These are phyloP conservation scores for Kluyveromyces dobzhanskii DNA, from an alignment of 805 yeast genomes.

Conservation along the genomic window DNA sequence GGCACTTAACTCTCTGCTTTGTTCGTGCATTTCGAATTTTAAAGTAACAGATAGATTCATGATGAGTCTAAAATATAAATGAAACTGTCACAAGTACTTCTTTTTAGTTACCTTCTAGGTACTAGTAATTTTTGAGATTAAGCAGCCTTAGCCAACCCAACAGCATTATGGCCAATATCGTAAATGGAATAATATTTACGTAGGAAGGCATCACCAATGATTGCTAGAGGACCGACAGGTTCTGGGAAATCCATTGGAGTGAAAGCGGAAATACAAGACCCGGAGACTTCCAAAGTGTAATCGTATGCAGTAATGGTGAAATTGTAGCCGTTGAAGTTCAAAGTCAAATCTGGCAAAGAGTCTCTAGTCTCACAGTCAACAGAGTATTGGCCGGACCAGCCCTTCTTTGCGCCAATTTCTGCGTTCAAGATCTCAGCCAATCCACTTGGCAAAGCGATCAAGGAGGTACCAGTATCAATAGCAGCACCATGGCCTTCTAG, in stretches of 20 bases:
- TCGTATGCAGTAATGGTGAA: constrained; percentile 86
- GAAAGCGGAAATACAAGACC: constrained; percentile 93
- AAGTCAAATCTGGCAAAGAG: constrained; percentile 81
- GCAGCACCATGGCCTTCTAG: constrained; percentile 88
- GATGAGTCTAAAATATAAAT: not conserved
- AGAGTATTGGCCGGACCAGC: constrained; percentile 96
- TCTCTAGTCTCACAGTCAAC: constrained; percentile 85
- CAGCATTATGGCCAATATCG: constrained; percentile 84
- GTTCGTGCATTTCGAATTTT: too few species aligned
- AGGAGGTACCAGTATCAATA: constrained; percentile 96
- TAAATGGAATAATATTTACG: constrained; percentile 92
- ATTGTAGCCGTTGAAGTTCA: constrained; percentile 83
- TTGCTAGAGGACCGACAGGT: constrained; percentile 94
- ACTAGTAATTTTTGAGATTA: constrained; percentile 29
- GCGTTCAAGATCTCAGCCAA: constrained; percentile 92
- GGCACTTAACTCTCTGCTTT: too few species aligned
- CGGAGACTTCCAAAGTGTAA: constrained; percentile 89
- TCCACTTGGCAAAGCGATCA: constrained; percentile 90
- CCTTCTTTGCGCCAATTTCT: constrained; percentile 93
- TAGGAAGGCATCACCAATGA: constrained; percentile 94
- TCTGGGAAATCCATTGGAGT: constrained; percentile 97
- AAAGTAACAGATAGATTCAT: too few species aligned
- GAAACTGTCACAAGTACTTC: too few species aligned
- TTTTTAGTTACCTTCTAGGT: too few species aligned
- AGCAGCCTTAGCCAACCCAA: constrained; percentile 81